Evolutionary conservation across 2,329 filamentous ascomycete species (phyloP).

Genomic region (Xylaria sp.): DNA sequence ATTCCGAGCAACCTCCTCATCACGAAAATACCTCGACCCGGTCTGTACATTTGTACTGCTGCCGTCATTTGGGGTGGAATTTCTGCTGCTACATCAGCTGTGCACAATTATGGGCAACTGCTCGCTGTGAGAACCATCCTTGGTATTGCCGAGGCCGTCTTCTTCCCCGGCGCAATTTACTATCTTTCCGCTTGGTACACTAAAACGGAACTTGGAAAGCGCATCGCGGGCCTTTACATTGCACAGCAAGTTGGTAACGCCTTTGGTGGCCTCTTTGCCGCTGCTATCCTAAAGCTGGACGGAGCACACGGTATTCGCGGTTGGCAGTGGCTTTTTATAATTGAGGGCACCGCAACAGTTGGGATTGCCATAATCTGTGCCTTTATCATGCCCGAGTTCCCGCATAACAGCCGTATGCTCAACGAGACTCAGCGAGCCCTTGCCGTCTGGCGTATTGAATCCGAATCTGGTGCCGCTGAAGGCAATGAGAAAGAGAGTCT

Average conservation of each 20-base stretch:
- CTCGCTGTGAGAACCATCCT: constrained; percentile 54
- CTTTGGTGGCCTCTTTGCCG: constrained; percentile 65
- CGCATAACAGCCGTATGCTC: no score
- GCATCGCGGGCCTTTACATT: constrained; percentile 47
- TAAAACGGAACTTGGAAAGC: no score
- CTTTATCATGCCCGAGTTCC: no score
- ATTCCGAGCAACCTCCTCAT: no score
- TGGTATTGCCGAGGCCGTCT: constrained; percentile 60
- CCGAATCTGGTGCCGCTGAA: no score
- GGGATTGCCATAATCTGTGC: no score
- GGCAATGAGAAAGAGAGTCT: no score
- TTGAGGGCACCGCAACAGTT: constrained; percentile 65
- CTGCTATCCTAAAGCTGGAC: constrained; percentile 61
- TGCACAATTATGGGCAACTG: constrained; percentile 52
- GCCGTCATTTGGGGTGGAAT: no score
- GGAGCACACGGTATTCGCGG: constrained; percentile 52
- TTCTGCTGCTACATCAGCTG: constrained; percentile 52
- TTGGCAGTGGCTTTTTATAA: constrained; percentile 58
- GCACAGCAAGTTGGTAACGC: constrained; percentile 46
- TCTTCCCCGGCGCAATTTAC: constrained; percentile 53
- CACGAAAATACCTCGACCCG: no score
- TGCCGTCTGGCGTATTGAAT: no score
- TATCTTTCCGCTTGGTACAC: constrained; percentile 43
- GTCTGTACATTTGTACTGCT: no score
- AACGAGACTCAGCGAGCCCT: no score